These are phyloP conservation scores for Syncephalis plumigaleata DNA, from an alignment of 371 early-diverging fungal species.

Conservation along the genomic window DNA sequence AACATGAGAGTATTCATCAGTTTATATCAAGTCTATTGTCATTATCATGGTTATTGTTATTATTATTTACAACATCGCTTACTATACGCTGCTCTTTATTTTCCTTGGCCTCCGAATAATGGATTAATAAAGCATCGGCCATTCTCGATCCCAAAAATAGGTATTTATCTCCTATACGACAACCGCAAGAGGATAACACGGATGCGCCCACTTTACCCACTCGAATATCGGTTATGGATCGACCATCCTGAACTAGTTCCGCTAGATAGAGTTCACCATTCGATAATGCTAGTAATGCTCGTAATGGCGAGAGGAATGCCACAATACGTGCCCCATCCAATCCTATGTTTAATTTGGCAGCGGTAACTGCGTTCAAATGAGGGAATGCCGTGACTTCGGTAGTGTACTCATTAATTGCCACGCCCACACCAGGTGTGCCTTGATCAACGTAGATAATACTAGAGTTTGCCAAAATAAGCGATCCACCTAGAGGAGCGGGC, in stretches of 20 bases:
- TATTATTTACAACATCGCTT: conserved; percentile 9
- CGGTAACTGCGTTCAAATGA: too few relatives aligned
- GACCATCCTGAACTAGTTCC: conserved; percentile 48
- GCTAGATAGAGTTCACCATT: conserved; percentile 52
- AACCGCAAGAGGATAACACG: conserved; percentile 38
- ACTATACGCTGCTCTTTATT: conserved; percentile 3
- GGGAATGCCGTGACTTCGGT: conserved; percentile 20
- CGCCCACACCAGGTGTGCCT: conserved; percentile 56
- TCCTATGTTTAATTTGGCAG: too few relatives aligned
- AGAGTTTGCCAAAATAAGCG: conserved; percentile 62
- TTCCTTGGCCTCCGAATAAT: conserved; percentile 15
- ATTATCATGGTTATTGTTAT: too few relatives aligned
- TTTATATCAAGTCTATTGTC: too few relatives aligned
- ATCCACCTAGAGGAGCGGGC: conserved; percentile 76
- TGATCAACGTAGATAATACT: conserved; percentile 76
- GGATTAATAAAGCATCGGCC: conserved; percentile 63
- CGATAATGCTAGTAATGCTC: conserved; percentile 33
- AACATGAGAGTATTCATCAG: too few relatives aligned
- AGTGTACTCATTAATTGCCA: conserved; percentile 51
- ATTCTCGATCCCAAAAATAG: conserved; percentile 70
- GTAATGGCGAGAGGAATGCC: conserved; percentile 18
- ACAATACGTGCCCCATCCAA: too few relatives aligned
- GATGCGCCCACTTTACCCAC: conserved; percentile 21
- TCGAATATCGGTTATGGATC: conserved; percentile 21
- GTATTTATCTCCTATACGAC: conserved; percentile 30